Conservation (phyloP, 805 yeast genomes). For the Yarrowia keelungensis region DNA sequence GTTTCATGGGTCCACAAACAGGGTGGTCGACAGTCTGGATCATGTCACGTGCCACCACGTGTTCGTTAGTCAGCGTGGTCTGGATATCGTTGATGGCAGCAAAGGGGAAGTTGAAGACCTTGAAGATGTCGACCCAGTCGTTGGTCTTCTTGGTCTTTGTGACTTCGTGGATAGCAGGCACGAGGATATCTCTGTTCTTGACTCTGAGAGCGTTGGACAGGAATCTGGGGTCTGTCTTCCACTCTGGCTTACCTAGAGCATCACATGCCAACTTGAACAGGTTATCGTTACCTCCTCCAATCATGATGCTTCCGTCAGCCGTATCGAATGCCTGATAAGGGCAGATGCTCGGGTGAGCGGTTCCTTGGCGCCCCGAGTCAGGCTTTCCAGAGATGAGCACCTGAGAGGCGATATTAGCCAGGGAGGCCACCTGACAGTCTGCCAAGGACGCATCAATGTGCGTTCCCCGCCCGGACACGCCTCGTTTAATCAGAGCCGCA, state of each 20-base stretch:
- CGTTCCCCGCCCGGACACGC: conserved; percentile 51
- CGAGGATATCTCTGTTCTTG: conserved; percentile 48
- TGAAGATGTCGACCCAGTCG: conserved; percentile 51
- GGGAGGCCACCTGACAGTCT: conserved; percentile 53
- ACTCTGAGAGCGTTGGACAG: conserved; percentile 52
- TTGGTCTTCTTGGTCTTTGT: conserved; percentile 48
- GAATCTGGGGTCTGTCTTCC: conserved; percentile 50
- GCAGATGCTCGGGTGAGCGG: conserved; percentile 54
- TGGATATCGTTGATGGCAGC: conserved; percentile 54
- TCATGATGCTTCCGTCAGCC: conserved; percentile 51
- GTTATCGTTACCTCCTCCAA: conserved; percentile 55
- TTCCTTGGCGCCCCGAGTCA: conserved; percentile 54
- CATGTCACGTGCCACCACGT: conserved; percentile 52
- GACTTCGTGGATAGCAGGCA: conserved; percentile 48
- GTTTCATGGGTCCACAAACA: conserved; percentile 49
- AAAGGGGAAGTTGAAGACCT: conserved; percentile 50
- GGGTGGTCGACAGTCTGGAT: conserved; percentile 51
- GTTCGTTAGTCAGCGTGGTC: conserved; percentile 50
- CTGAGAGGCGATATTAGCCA: conserved; percentile 53
- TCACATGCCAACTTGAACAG: conserved; percentile 50
- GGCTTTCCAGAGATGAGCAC: conserved; percentile 52
- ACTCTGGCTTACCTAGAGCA: conserved; percentile 50
- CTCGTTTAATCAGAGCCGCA: conserved; percentile 51
- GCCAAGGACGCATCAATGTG: conserved; percentile 51
- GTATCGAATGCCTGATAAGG: conserved; percentile 55